Conservation (phyloP, 176 grass and related monocot species). For the Cymbopogon citratus region DNA sequence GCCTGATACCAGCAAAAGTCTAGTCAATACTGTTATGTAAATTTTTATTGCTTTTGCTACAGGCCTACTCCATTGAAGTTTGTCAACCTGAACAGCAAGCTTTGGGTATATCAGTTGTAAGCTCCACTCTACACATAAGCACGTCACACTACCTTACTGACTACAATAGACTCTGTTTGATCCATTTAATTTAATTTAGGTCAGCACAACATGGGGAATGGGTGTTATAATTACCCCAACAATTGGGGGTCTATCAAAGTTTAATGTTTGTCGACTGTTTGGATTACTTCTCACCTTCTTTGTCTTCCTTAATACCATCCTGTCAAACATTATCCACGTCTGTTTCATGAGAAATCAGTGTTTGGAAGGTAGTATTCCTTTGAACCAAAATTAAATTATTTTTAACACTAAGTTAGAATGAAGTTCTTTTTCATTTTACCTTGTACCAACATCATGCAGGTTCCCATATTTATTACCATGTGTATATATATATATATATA, state of each 20-base stretch:
- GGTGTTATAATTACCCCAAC: no score
- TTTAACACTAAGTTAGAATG: not conserved
- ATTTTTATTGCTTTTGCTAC: not conserved
- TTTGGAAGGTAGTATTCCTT: constrained; percentile 49
- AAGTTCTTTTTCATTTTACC: not conserved
- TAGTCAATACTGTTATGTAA: no score
- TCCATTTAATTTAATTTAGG: no score
- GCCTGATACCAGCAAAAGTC: no score
- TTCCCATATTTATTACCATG: constrained; percentile 85
- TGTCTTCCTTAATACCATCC: constrained; percentile 35
- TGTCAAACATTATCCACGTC: constrained; percentile 64
- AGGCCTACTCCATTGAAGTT: constrained; percentile 80
- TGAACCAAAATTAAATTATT: not conserved
- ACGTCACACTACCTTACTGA: not conserved
- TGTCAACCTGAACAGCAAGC: constrained; percentile 61
- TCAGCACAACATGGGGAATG: no score
- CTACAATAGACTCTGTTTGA: no score
- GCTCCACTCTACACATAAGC: not conserved
- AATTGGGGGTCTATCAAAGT: no score
- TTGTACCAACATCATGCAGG: constrained; percentile 36
- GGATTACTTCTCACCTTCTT: not conserved
- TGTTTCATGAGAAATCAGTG: constrained; percentile 48
- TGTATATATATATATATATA: constrained; percentile 49
- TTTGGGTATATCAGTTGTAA: constrained; percentile 63
- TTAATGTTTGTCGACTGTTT: not conserved